These are phyloP conservation scores for Neocucurbitaria cava DNA, from an alignment of 2,329 filamentous ascomycete genomes.

Conservation along the genomic window DNA sequence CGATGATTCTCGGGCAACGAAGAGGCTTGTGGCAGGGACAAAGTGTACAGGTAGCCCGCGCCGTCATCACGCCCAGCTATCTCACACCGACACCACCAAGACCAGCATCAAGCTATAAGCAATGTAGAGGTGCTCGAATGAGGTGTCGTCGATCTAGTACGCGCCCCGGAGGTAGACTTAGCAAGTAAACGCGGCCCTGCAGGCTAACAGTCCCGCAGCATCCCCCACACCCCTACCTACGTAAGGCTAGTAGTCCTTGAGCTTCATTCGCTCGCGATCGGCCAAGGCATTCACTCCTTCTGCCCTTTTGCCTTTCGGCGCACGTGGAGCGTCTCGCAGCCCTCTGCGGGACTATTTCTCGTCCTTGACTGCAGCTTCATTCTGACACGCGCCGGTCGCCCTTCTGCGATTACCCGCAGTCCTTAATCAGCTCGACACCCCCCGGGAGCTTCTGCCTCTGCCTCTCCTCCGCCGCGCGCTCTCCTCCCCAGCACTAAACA, in stretches of 20 bases:
- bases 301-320: constrained; percentile 19
- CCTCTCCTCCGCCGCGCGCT: constrained; percentile 7
- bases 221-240: constrained; percentile 23
- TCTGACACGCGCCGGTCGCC: constrained; percentile 30
- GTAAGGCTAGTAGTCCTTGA: constrained; percentile 26
- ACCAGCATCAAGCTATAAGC: constrained; percentile 1
- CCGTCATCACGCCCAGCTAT: constrained; percentile 5
- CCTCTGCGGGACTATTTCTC: constrained; percentile 22
- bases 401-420: constrained; percentile 20
- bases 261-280: constrained; percentile 28
- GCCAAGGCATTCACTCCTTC: constrained; percentile 26
- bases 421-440: constrained; percentile 31
- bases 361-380: constrained; percentile 28
- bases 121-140: constrained; percentile 9
- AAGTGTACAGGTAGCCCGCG: not conserved
- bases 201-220: constrained; percentile 18
- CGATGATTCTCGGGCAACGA: not conserved
- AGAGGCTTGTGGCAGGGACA: not conserved
- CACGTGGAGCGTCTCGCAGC: constrained; percentile 23
- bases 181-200: not conserved
- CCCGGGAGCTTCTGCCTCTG: constrained; percentile 13
- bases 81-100: not conserved
- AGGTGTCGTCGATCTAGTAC: constrained; percentile 12
- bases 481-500: constrained; percentile 6
- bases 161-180: constrained; percentile 8